Percentiles rank a stretch among this genome's conserved stretches.
phyloP scores from a whole-genome alignment of 495 filamentous ascomycete genomes.

The Letharia columbiana region DNA sequence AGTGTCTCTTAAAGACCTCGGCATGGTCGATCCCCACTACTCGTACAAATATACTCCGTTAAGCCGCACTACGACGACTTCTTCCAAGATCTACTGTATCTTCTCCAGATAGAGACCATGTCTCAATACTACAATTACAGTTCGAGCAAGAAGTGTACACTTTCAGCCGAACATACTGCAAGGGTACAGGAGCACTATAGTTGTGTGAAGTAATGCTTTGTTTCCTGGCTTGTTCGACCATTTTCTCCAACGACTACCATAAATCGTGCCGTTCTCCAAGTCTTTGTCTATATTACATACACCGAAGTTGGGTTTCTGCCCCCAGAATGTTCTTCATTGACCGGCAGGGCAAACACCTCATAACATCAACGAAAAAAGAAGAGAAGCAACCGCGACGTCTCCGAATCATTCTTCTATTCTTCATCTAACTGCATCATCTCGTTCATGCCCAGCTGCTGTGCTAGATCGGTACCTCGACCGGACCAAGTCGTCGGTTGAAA shows the following conservation, averaged over 20 bases:
- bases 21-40: not conserved
- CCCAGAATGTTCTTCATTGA: not conserved
- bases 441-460: constrained; percentile 22
- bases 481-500: constrained; percentile 24
- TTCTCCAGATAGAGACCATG: not conserved
- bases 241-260: not conserved
- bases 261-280: constrained; percentile 1
- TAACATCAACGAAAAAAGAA: not conserved
- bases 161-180: not conserved
- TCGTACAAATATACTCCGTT: no score
- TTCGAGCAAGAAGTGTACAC: not conserved
- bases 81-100: not conserved
- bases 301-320: constrained; percentile 10
- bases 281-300: constrained; percentile 12
- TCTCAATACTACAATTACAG: not conserved
- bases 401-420: constrained; percentile 5
- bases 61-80: no score
- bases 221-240: not conserved
- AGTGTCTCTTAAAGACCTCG: not conserved
- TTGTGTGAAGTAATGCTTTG: not conserved
- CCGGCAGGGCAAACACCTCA: not conserved
- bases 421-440: constrained; percentile 24
- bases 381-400: not conserved
- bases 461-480: constrained; percentile 19
- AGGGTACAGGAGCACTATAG: not conserved